phyloP scores from a whole-genome alignment of 768 basidiomycete species.

The Tylopilus balloui region DNA sequence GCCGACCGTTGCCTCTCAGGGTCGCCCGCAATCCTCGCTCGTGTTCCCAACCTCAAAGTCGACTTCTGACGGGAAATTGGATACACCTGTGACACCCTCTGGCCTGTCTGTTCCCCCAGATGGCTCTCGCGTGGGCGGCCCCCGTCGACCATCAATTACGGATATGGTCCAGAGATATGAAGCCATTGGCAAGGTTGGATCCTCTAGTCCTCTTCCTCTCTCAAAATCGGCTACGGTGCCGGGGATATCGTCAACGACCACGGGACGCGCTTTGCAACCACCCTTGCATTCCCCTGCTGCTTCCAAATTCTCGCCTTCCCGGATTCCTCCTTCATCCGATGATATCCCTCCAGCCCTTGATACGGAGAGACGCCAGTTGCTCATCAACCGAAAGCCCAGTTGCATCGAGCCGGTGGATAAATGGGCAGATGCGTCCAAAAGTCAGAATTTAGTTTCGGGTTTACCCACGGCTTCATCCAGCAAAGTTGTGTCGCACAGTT shows the following conservation, averaged over 20 bases:
- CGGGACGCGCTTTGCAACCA: constrained; percentile 22
- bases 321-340: constrained; percentile 10
- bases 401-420: constrained; percentile 20
- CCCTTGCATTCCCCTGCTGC: constrained; percentile 21
- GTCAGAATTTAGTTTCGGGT: constrained; percentile 20
- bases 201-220: constrained; percentile 29
- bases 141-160: constrained; percentile 73
- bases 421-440: constrained; percentile 7
- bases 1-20: constrained; percentile 38
- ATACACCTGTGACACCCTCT: constrained; percentile 31
- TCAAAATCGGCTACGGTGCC: constrained; percentile 25
- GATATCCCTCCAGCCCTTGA: constrained; percentile 12
- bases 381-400: constrained; percentile 7
- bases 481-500: constrained; percentile 14
- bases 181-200: constrained; percentile 43
- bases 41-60: constrained; percentile 50
- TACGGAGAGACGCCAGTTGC: constrained; percentile 19
- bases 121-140: constrained; percentile 34
- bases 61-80: constrained; percentile 37
- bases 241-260: constrained; percentile 9
- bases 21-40: constrained; percentile 81
- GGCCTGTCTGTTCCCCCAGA: constrained; percentile 47
- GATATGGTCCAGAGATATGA: constrained; percentile 85
- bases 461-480: constrained; percentile 21
- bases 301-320: constrained; percentile 24